phyloP scores from a whole-genome alignment of 2,329 filamentous ascomycete genomes.

The Aspergillus sp. region DNA sequence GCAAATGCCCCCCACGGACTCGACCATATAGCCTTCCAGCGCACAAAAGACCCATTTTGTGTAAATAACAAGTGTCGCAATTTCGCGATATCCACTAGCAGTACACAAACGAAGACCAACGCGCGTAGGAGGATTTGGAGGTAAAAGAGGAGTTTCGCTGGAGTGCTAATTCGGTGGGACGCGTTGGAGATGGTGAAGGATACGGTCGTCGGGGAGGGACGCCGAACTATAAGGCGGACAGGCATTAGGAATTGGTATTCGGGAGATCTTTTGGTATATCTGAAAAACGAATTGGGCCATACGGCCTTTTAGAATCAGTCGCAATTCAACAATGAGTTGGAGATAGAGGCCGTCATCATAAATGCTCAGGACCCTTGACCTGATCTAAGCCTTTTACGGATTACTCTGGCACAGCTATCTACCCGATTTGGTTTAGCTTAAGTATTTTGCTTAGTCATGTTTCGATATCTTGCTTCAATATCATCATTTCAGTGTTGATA shows the following conservation, averaged over 20 bases:
- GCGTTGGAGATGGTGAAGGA: conserved; percentile 87
- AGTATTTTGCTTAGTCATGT: too few species aligned
- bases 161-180: conserved; percentile 46
- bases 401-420: background rate
- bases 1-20: conserved; percentile 26
- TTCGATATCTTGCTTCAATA: too few species aligned
- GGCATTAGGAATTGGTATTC: conserved; percentile 48
- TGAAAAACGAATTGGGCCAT: background rate
- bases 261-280: background rate
- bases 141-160: conserved; percentile 41
- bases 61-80: conserved; percentile 24
- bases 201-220: conserved; percentile 80
- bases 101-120: conserved; percentile 36
- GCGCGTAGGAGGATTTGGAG: conserved; percentile 43
- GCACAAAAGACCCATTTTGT: conserved; percentile 18
- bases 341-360: too few species aligned
- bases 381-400: too few species aligned
- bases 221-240: conserved; percentile 40
- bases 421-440: too few species aligned
- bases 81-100: conserved; percentile 33
- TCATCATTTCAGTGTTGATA: too few species aligned
- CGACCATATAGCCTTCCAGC: conserved; percentile 29
- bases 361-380: too few species aligned
- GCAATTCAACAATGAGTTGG: too few species aligned
- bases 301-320: too few species aligned